Evolutionary conservation across 1,284 basidiomycete genomes (phyloP), one percentile per base, ranked within the genome.

Genomic region (Phenoliferia sp.): DNA sequence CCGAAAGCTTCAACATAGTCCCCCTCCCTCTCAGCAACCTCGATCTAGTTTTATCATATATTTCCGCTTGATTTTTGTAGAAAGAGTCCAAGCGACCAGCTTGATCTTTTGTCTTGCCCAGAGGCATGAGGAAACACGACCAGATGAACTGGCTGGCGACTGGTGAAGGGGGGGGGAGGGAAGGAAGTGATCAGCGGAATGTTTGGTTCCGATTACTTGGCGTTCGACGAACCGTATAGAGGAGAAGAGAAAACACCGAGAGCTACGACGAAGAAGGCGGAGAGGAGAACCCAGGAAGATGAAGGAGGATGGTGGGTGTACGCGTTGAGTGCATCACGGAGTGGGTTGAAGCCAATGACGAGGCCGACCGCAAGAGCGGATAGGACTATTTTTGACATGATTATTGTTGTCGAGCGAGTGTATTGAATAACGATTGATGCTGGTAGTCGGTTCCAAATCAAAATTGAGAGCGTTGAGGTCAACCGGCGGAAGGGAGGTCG

Each of bases 1-100:
- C 87, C 26, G 86, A 85, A 16, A 92, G 82, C 72, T 82, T 83
- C 33, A 88, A 80, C 86, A 90, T 88, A 2, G 87, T 88, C 71
- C 86, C 84, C 31, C 88, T 80, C 0, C 88, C 88, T n/a, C 87
- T 84, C 10, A 90, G 81, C 0, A 90, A 81, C 32, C 82, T 79
- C 33, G 79, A 80, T 5, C 88, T 80, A 0, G 88, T 89, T 36
- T 80, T 77, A 80, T 90, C 88, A 73, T 90, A 90, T 28, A 89
- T 84, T 62, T 44, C 59, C 0, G 87, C 88, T 75, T 90, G 88
- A 15, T 86, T 86, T 64, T 82, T 75, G 76, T 90, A 89, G 76
- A 89, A 90, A 79, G 74, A 71, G 66, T 82, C 76, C 1, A 82
- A 74, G 15, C 78, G 70, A 9, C 78, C 79, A 57, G 79, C 77